Percentiles rank a stretch among this genome's conserved stretches.
Conservation (phyloP, 345 rosid genomes). For the Microcos paniculata region DNA sequence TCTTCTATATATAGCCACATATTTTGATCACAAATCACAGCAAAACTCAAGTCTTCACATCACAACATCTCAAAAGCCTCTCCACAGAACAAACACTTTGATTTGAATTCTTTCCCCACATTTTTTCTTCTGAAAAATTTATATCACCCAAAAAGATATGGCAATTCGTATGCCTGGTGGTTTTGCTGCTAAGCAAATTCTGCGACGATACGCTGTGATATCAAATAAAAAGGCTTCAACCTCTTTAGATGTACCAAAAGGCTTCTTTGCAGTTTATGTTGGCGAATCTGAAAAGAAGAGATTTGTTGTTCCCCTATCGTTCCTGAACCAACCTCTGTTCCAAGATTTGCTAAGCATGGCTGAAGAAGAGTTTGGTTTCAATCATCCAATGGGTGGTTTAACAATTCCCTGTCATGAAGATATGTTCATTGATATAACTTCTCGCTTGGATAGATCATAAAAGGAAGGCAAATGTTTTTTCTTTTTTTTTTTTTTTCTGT, state of each 20-base stretch:
- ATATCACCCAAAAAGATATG: no score
- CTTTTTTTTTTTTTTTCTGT: neutral
- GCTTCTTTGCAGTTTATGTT: constrained; percentile 46
- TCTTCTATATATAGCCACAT: neutral
- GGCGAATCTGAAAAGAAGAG: constrained; percentile 38
- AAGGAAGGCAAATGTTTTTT: neutral
- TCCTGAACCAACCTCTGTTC: constrained; percentile 45
- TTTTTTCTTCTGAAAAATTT: constrained; percentile 21
- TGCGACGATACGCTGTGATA: neutral
- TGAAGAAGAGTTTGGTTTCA: constrained; percentile 42
- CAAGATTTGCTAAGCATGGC: constrained; percentile 34
- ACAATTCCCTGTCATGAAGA: constrained; percentile 50
- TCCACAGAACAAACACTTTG: no score
- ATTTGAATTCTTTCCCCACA: no score
- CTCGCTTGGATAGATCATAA: constrained; percentile 21
- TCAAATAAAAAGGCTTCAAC: constrained; percentile 7
- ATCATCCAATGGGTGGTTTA: constrained; percentile 50
- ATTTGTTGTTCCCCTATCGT: constrained; percentile 41
- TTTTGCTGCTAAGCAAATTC: constrained; percentile 19
- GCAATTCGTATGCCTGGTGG: no score
- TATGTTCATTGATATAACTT: constrained; percentile 33
- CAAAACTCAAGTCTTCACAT: neutral
- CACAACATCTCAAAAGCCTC: neutral
- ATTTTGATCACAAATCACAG: neutral
- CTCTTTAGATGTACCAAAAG: constrained; percentile 18